Evolutionary conservation across 2,329 filamentous ascomycete species (phyloP).

Genomic region (Arachnomyces sp.): DNA sequence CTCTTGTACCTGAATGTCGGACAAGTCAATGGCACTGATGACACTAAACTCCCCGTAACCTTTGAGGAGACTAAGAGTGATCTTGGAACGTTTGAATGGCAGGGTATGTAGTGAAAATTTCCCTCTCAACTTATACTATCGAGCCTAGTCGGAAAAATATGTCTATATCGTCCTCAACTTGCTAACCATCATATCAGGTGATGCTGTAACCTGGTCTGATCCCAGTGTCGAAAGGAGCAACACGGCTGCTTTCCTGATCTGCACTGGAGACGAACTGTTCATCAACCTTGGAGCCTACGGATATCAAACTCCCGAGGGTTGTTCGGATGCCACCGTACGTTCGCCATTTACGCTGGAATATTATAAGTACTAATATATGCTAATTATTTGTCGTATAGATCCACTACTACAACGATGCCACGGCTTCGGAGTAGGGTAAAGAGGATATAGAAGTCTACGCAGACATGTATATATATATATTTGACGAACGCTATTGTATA

Average conservation of each 20-base stretch:
- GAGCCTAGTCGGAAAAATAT: background rate
- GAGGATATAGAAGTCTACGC: too few species aligned
- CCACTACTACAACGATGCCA: too few species aligned
- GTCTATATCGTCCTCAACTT: background rate
- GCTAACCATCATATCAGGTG: conserved; percentile 29
- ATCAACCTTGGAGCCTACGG: conserved; percentile 54
- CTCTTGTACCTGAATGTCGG: conserved; percentile 44
- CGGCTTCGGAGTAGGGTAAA: too few species aligned
- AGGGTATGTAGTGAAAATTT: conserved; percentile 21
- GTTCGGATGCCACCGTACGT: conserved; percentile 36
- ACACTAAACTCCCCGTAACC: conserved; percentile 43
- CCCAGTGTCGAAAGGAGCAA: conserved; percentile 47
- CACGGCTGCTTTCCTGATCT: conserved; percentile 53
- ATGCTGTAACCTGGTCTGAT: conserved; percentile 49
- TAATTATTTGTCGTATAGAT: too few species aligned
- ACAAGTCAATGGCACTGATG: conserved; percentile 37
- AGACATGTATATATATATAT: too few species aligned
- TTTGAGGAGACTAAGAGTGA: conserved; percentile 46
- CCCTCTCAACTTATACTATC: too few species aligned
- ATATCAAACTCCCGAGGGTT: conserved; percentile 52
- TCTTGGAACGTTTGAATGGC: conserved; percentile 49
- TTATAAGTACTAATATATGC: too few species aligned
- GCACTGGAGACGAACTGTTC: conserved; percentile 44
- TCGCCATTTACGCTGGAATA: too few species aligned
- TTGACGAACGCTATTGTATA: too few species aligned